Evolutionary conservation across 495 filamentous ascomycete genomes (phyloP), one percentile per base, ranked within the genome.

Genomic region (Thozetella sp.): DNA sequence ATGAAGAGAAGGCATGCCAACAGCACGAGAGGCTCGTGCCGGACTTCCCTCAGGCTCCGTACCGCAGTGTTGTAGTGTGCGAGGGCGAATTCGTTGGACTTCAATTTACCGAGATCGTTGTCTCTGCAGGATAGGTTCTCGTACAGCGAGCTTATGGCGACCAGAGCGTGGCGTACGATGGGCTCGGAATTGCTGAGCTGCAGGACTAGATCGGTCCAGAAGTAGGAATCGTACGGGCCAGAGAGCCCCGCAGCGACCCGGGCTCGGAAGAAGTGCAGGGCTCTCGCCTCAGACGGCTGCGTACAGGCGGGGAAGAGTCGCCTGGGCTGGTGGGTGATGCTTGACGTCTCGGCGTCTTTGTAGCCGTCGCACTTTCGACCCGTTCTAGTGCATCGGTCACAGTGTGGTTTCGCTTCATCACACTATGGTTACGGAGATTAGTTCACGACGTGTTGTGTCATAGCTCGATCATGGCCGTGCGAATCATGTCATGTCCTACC

Each of bases 151-250:
- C 79, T 77, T 19, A 86, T 72, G 3, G 72, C 72, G 2, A 76
- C 63, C 3, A 84, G 76, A 17, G 81, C 82, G 64, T 84, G 80
- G 67, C 81, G 81, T 0, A 84, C 73, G 0, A 80, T 79, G 0
- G 83, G 79, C 53, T 84, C 80, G 52, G 63, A 68, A n/a, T 71
- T 78, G 52, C 76, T 78, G n/a, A 80, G 68, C 64, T 82, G 80
- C 11, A 80, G 74, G 4, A 84, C 72, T 17, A 80, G 63, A 13
- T 71, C 74, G 48, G 74, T 68, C 83, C 82, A 86, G 57, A 86
- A 84, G 45, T 76, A 73, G 22, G 68, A 56, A 61, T 81, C 79
- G 22, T 80, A 58, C 17, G 60, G 74, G 20, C 76, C 80, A 2
- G 74, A 72, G 0, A 78, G 63, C 25, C 59, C 62, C n/a, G 65